Evolutionary conservation across 352 stramenopile species (phyloP), one percentile per base, ranked within the genome.

Genomic region (Phytophthora sojae): DNA sequence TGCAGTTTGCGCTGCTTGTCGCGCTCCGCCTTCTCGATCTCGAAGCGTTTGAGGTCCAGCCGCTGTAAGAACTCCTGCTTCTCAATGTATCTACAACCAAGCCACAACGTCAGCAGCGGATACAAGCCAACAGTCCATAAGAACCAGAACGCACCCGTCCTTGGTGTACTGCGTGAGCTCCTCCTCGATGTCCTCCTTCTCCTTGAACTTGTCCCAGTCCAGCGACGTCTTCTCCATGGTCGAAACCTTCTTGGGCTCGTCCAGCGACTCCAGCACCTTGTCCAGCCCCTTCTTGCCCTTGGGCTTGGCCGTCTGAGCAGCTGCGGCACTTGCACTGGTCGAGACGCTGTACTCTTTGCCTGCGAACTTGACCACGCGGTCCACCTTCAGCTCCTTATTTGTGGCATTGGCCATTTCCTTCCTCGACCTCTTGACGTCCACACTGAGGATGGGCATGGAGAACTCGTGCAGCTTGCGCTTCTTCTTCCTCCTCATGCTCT

Each of bases 181-280:
- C 55, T 98, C 95, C 50, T 97, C 89, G 56, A 99, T 90, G 47
- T 90, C 91, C 57, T 97, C 83, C 35, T 95, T 79, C 42, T 96
- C 82, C 73, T 99, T 99, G 83, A 98, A 99, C 23, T 90, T 86
- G 76, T 99, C 94, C 97, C 97, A 99, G 77, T 99, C 97, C 15
- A 97, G 75, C 32, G 85, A 96, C 39, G 96, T 96, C 75, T 99
- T 99, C 80, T 97, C 92, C 61, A 99, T 97, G 6, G 96, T 99
- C 9, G 92, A 97, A 6, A 98, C 81, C 71, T 98, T 98, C 75
- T 96, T 93, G 0, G 93, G 93, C 17, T 84, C 89, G 45, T 96
- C 88, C 32, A 99, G 66, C 26, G 94, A 80, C 35, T 82, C 83
- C 39, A 99, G 64, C 26, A 98, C 82, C 56, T 89, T 69, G 70